phyloP scores from a whole-genome alignment of 306 rosid genomes.

The Prunus kanzakura region DNA sequence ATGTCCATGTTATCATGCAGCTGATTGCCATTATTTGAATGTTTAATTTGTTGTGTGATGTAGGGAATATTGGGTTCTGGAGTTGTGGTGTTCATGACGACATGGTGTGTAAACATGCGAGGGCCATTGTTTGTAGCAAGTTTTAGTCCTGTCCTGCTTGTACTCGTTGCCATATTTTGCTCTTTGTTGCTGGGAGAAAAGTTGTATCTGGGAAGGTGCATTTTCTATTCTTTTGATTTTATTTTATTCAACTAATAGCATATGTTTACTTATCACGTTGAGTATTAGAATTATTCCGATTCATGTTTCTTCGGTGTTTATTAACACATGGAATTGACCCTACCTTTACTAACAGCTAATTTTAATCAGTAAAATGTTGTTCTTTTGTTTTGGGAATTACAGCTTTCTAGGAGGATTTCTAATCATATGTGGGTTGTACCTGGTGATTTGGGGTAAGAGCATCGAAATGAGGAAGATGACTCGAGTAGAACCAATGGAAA shows the following conservation, averaged over 20 bases:
- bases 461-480: conserved; percentile 20
- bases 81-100: neutral
- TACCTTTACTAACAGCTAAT: no score
- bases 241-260: no score
- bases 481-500: neutral
- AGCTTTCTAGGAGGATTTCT: conserved; percentile 8
- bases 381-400: neutral
- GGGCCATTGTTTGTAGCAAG: conserved; percentile 28
- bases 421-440: conserved; percentile 38
- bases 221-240: neutral
- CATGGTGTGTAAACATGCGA: conserved; percentile 27
- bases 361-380: no score
- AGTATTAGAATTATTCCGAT: no score
- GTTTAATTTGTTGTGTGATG: neutral
- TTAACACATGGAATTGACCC: no score
- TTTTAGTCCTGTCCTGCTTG: conserved; percentile 1
- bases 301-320: no score
- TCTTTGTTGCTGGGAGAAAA: conserved; percentile 21
- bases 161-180: conserved; percentile 17
- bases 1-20: neutral
- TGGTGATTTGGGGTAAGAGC: conserved; percentile 38
- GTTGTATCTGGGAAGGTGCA: conserved; percentile 18
- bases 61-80: conserved; percentile 29
- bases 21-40: neutral
- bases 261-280: no score